Base-by-base conservation (phyloP, 1,139 yeast genomes). In the Yamadazyma diospyri region DNA sequence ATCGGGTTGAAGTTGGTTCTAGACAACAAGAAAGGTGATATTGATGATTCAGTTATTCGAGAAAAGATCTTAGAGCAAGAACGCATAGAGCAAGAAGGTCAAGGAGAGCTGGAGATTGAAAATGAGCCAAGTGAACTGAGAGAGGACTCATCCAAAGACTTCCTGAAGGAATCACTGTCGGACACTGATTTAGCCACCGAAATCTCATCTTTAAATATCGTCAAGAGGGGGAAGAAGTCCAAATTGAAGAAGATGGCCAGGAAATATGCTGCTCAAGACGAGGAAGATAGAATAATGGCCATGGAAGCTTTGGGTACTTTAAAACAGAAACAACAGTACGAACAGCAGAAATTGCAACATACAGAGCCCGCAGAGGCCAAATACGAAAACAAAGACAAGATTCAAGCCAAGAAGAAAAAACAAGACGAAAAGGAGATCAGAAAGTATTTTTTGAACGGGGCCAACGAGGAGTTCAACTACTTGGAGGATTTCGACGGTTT, bases 251-350 rank as follows among this genome's bases (percentile, higher is more conserved):
- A 86, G 55, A 83, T 85, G 36, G 82, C 83, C 18, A 69, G 76
- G 34, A 89, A 88, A 51, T 92, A 92, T 51, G 88, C 81, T 1
- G 88, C 82, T 40, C 97, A 89, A 56, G 97, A 89, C 51, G 97
- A 87, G 36, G 94, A 86, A 36, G 97, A 92, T 48, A 72, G 88
- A 37, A 52, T 60, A 32, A 49, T 81, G 39, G 72, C 92, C 40
- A 77, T 89, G 84, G 78, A 83, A 39, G 83, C 82, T 1, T 63
- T 92, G 32, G 98, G 97, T 3, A 84, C 95, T 0, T 65, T 82
- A 48, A 84, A 83, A 45, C 87, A 84, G 38, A 52, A 48, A 51
- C 60, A 36, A 45, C 50, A 62, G 27, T 58, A 62, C 30, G 62
- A 48, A 23, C 16, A 36, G 20, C 30, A 30, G 17, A 18, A 27